Evolutionary conservation across 164 flowering plant genomes (phyloP).

Genomic region (Protea cynaroides): DNA sequence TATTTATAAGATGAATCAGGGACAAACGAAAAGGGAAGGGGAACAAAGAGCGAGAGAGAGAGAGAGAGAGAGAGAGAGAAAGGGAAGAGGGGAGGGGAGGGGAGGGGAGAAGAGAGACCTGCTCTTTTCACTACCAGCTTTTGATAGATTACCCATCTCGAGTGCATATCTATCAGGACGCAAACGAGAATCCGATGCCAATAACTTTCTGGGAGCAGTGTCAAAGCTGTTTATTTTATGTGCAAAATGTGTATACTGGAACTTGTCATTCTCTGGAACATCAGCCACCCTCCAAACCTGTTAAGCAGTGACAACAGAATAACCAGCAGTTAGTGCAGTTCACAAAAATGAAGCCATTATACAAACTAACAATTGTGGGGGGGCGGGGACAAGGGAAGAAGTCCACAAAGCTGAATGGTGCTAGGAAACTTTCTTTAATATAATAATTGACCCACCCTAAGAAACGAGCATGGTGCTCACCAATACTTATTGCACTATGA

Average conservation of each 20-base stretch:
- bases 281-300: conserved; percentile 75
- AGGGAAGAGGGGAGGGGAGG: conserved; percentile 23
- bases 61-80: conserved; percentile 21
- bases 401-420: too few relatives aligned
- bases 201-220: conserved; percentile 73
- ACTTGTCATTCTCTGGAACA: conserved; percentile 62
- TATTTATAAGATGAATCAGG: not conserved
- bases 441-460: too few relatives aligned
- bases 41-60: conserved; percentile 3
- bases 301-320: conserved; percentile 9
- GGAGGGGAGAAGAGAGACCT: conserved; percentile 39
- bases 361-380: not conserved
- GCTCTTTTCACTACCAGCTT: conserved; percentile 72
- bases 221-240: conserved; percentile 80
- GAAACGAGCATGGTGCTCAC: too few relatives aligned
- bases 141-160: conserved; percentile 70
- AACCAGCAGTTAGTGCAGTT: not conserved
- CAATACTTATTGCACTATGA: too few relatives aligned
- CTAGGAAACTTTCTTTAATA: too few relatives aligned
- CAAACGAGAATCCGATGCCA: conserved; percentile 82
- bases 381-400: too few relatives aligned
- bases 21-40: too few relatives aligned
- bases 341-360: not conserved
- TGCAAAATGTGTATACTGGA: conserved; percentile 79
- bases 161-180: conserved; percentile 90